Conservation (phyloP, 2,329 filamentous ascomycete species). For the Didymella sp. region DNA sequence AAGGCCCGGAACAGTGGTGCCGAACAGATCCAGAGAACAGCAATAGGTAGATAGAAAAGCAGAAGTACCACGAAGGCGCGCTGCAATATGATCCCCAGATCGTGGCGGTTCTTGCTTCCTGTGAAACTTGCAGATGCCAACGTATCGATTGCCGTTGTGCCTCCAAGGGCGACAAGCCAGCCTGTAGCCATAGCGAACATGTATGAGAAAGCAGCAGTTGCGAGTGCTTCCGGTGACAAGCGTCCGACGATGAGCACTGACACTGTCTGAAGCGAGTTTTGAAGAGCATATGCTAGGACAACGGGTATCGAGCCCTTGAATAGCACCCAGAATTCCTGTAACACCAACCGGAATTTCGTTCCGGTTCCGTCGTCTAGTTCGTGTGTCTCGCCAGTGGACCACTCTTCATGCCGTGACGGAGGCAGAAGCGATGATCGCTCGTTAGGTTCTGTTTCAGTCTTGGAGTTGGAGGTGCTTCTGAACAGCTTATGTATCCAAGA, state of each 20-base stretch:
- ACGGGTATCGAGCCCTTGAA: constrained; percentile 75
- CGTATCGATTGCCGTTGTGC: constrained; percentile 85
- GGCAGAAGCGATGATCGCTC: constrained; percentile 56
- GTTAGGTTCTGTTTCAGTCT: constrained; percentile 39
- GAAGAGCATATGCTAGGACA: constrained; percentile 82
- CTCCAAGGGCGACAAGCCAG: constrained; percentile 85
- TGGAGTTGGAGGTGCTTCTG: constrained; percentile 25
- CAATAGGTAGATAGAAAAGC: constrained; percentile 74
- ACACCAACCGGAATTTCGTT: constrained; percentile 49
- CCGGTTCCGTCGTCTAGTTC: constrained; percentile 48
- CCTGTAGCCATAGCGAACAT: constrained; percentile 93
- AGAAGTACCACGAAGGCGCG: constrained; percentile 75
- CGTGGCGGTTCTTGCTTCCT: constrained; percentile 77
- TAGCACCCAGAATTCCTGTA: constrained; percentile 71
- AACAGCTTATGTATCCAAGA: constrained; percentile 44
- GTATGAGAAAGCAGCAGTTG: constrained; percentile 84
- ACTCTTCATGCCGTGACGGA: constrained; percentile 48
- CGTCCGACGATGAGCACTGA: constrained; percentile 84
- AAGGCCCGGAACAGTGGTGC: constrained; percentile 76
- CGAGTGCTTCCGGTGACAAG: constrained; percentile 78
- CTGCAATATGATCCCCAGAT: constrained; percentile 80
- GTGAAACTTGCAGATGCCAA: constrained; percentile 84
- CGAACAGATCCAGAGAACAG: constrained; percentile 75
- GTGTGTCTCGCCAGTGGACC: constrained; percentile 45
- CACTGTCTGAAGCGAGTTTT: constrained; percentile 83